Evolutionary conservation across 2,329 filamentous ascomycete genomes (phyloP).

Genomic region (Trichoderma semiorbis): DNA sequence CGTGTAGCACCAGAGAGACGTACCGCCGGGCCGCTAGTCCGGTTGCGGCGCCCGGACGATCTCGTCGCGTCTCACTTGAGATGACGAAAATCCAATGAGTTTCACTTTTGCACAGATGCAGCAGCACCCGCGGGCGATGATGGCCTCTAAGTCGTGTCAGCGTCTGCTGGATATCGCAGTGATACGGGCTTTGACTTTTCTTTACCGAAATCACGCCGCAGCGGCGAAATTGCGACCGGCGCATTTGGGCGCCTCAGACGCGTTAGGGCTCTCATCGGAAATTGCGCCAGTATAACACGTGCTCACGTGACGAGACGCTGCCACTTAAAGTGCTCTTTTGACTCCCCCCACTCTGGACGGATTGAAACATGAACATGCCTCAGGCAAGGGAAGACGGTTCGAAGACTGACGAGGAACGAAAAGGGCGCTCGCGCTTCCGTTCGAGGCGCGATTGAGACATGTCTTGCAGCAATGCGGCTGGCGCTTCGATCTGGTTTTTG

Average conservation of each 20-base stretch:
- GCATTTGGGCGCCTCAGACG: neutral
- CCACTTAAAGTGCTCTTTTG: neutral
- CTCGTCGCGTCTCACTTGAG: conserved; percentile 22
- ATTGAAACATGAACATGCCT: neutral
- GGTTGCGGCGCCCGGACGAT: neutral
- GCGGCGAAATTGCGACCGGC: neutral
- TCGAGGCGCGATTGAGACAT: neutral
- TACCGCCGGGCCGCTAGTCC: conserved; percentile 16
- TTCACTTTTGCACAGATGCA: conserved; percentile 4
- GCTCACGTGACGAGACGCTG: conserved; percentile 15
- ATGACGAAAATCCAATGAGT: neutral
- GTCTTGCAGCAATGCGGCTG: neutral
- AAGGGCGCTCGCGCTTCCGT: neutral
- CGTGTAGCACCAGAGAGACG: neutral
- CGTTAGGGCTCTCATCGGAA: conserved; percentile 5
- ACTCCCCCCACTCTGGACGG: conserved; percentile 5
- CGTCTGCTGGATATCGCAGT: neutral
- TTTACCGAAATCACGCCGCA: neutral
- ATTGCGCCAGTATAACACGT: conserved; percentile 15
- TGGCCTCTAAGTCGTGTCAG: neutral
- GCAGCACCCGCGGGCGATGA: neutral
- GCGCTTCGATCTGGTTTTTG: neutral
- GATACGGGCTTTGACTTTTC: neutral
- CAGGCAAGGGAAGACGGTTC: neutral
- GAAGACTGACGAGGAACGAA: neutral